phyloP scores from a whole-genome alignment of 176 grass and related monocot genomes.

The Juncus effusus region DNA sequence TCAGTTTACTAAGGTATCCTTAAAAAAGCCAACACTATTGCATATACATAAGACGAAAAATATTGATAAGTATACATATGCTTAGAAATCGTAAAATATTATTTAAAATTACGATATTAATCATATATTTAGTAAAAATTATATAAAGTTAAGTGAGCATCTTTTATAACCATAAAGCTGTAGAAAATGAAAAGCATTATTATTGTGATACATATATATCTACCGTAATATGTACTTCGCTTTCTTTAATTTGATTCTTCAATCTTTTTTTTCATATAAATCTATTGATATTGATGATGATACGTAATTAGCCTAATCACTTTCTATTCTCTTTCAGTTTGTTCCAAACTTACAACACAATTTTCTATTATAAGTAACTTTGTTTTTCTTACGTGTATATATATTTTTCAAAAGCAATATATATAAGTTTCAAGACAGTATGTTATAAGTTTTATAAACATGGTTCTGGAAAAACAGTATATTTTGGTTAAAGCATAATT shows the following conservation, averaged over 20 bases:
- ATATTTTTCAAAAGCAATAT: no score
- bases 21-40: no score
- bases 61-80: no score
- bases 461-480: no score
- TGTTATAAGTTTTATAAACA: no score
- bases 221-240: constrained; percentile 15
- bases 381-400: no score
- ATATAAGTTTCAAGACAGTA: no score
- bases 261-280: constrained; percentile 27
- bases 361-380: not conserved
- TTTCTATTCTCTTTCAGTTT: constrained; percentile 6
- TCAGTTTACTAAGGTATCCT: no score
- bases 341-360: not conserved
- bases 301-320: constrained; percentile 15
- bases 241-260: constrained; percentile 19
- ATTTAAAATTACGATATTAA: no score
- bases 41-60: no score
- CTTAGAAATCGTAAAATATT: no score
- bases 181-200: constrained; percentile 13
- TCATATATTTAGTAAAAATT: constrained; percentile 1
- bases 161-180: constrained; percentile 16
- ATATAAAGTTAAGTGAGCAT: constrained; percentile 14
- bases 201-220: constrained; percentile 6
- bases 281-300: not conserved
- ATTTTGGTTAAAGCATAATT: no score